These are phyloP conservation scores for Rehmannia glutinosa DNA, from an alignment of 257 asterid species.

Conservation along the genomic window DNA sequence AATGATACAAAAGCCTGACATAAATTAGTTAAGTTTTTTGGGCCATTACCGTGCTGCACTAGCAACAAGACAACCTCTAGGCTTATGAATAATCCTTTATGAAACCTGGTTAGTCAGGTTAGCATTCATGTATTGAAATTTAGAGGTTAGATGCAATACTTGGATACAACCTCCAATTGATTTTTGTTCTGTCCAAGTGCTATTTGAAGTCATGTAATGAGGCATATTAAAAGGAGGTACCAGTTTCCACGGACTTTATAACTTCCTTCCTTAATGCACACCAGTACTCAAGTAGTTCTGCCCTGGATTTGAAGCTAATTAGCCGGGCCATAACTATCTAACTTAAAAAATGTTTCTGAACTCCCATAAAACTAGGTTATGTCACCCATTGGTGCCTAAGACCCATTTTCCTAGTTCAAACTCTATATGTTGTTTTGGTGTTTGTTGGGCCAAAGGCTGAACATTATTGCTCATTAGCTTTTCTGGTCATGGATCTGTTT, in stretches of 20 bases:
- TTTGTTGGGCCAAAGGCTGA: not conserved
- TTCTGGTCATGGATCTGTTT: slow-evolving; percentile 8
- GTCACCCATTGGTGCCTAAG: not conserved
- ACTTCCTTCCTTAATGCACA: not conserved
- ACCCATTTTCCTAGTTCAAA: slow-evolving; percentile 1
- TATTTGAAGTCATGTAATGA: not conserved
- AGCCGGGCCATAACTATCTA: not conserved
- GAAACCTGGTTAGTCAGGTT: not conserved
- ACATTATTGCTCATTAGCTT: not conserved
- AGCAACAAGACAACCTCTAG: not conserved
- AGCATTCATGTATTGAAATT: not conserved
- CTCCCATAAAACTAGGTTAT: not conserved
- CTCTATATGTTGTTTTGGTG: not conserved
- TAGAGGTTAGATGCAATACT: not conserved
- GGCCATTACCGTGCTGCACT: not conserved
- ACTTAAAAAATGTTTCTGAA: not conserved
- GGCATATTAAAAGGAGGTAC: not conserved
- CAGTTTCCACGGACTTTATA: not conserved
- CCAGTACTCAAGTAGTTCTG: slow-evolving; percentile 6
- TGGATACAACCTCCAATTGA: not conserved
- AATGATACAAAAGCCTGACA: not conserved
- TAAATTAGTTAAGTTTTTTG: not conserved
- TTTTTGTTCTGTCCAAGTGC: not conserved
- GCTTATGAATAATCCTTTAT: not conserved
- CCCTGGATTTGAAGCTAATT: slow-evolving; percentile 3